Base-by-base conservation (phyloP, 208 protist species). In the Trypanosoma theileri region DNA sequence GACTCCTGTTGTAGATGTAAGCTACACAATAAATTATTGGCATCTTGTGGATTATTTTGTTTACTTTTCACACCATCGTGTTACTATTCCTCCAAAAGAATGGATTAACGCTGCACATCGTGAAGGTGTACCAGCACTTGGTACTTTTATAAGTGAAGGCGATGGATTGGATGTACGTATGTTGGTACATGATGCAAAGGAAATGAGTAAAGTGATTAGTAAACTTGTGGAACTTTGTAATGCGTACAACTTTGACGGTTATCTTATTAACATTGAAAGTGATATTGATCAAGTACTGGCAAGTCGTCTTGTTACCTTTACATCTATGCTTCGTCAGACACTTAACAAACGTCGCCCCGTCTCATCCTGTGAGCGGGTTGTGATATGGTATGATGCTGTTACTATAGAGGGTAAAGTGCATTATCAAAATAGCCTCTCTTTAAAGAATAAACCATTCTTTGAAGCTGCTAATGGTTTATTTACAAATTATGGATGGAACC, bases 301-400 rank as follows among this genome's bases (percentile, higher is more conserved):
- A 41, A 78, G 87, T 55, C 75, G 80, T 3, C 69, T 94, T 9
- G 53, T 82, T 9, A 54, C 80, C 21, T 94, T 94, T 74, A 73
- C 74, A 35, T 55, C 66, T 14, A 80, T 80, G 71, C 85, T 94
- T 22, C 74, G 78, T 22, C n/a, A 63, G 24, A 51, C 22, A 19
- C 48, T 76, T 12, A 75, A 75, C 51, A 70, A 71, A 21, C 14
- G 42, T 19, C 31, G 45, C 7, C 41, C 50, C 7, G 19, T 7
- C 35, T 26, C 40, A 11, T 76, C 69, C 16, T 16, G 16, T n/a
- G 56, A 58, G 44, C 28, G 54, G 13, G n/a, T 71, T 19, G 84
- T 97, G 0, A 67, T 97, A 4, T 98, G 95, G 95, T 98, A 98
- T 70, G 95, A 98, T 67, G 85, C 87, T 12, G 73, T 98, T 6